These are phyloP conservation scores for Fraxinus nigra DNA, from an alignment of 305 asterid species.

Conservation along the genomic window DNA sequence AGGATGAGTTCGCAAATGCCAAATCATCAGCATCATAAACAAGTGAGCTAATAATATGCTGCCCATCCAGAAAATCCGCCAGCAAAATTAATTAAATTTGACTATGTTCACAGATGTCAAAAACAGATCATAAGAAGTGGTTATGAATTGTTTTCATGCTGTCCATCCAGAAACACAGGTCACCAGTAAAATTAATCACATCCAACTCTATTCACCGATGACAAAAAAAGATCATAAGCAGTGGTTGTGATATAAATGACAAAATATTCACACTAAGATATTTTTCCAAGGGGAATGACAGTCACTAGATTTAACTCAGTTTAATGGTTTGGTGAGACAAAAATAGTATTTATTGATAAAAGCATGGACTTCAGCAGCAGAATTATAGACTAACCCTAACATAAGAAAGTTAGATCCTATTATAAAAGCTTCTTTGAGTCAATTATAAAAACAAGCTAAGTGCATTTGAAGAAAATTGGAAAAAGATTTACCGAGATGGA, in stretches of 20 bases:
- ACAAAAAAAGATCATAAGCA: not conserved
- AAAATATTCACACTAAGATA: not conserved
- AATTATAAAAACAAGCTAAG: not conserved
- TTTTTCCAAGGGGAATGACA: not conserved
- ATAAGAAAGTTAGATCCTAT: not conserved
- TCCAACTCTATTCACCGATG: not conserved
- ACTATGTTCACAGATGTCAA: not conserved
- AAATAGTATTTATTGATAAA: not conserved
- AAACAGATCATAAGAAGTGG: not conserved
- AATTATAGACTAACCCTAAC: not conserved
- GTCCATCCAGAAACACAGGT: not conserved
- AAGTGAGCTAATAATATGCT: not conserved
- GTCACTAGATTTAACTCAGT: not conserved
- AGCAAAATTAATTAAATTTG: not conserved
- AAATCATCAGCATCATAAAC: not conserved
- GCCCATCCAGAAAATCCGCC: not conserved
- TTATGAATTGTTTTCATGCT: not conserved
- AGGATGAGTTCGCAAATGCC: not conserved
- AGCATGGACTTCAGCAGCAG: not conserved
- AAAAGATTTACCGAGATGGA: not conserved
- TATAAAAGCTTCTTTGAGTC: not conserved
- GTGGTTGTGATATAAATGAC: not conserved
- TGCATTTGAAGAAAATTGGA: not conserved
- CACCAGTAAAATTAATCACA: not conserved
- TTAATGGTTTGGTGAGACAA: not conserved